These are phyloP conservation scores for Orbilia ellipsospora DNA, from an alignment of 2,329 filamentous ascomycete genomes.

Conservation along the genomic window DNA sequence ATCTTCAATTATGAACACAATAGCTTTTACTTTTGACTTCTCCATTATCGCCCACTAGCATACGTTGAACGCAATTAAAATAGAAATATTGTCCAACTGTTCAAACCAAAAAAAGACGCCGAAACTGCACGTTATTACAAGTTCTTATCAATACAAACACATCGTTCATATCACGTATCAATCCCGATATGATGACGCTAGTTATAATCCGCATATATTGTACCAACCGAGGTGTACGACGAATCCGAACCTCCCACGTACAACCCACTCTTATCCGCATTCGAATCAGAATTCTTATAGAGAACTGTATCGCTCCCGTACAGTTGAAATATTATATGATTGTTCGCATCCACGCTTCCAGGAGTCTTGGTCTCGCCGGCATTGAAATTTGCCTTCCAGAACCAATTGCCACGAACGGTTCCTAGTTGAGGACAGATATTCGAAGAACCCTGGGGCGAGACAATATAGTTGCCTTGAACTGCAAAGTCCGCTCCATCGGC, in stretches of 20 bases:
- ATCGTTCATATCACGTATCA: no score
- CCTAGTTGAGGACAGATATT: not conserved
- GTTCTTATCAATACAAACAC: no score
- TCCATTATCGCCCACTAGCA: no score
- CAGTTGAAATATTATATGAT: not conserved
- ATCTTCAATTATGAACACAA: no score
- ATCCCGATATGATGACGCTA: no score
- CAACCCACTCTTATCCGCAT: not conserved
- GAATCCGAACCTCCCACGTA: not conserved
- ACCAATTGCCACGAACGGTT: not conserved
- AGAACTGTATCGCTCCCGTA: not conserved
- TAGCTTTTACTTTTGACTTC: no score
- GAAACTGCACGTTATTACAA: no score
- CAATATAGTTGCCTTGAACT: not conserved
- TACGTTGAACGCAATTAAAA: no score
- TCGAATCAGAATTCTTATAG: not conserved
- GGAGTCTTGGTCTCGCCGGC: not conserved
- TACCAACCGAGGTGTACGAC: not conserved
- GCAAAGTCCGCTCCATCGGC: not conserved
- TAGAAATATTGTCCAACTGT: no score
- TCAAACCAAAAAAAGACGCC: no score
- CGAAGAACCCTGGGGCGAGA: not conserved
- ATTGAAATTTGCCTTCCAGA: not conserved
- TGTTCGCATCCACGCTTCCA: not conserved
- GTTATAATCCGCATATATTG: slow-evolving; percentile 1